phyloP scores from a whole-genome alignment of 2,329 filamentous ascomycete genomes.

The Penicillium griseofulvum region DNA sequence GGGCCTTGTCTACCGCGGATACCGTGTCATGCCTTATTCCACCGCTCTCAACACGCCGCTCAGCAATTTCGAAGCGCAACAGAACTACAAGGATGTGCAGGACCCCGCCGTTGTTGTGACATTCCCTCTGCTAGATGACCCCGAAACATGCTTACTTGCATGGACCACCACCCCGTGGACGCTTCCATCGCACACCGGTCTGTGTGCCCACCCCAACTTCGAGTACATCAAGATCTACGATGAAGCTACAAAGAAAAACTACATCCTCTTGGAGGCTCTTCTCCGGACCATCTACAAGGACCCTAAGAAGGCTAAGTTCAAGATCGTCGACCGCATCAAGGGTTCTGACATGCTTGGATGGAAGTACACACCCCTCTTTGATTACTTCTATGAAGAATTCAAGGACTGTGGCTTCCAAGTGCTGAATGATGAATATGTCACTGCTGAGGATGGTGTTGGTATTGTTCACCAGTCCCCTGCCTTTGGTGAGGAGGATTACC shows the following conservation, averaged over 20 bases:
- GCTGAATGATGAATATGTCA: conserved; percentile 80
- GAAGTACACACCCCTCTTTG: conserved; percentile 85
- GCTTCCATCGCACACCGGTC: conserved; percentile 72
- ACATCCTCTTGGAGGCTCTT: conserved; percentile 78
- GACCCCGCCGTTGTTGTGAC: conserved; percentile 87
- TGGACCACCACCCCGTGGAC: conserved; percentile 94
- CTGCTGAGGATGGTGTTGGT: conserved; percentile 84
- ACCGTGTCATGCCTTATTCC: conserved; percentile 92
- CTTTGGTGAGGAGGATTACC: conserved; percentile 96
- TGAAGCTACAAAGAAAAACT: conserved; percentile 76
- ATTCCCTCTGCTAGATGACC: conserved; percentile 77
- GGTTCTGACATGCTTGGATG: conserved; percentile 83
- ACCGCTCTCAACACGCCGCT: conserved; percentile 85
- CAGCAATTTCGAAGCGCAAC: conserved; percentile 89
- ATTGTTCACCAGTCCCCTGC: conserved; percentile 92
- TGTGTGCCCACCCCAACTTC: conserved; percentile 77
- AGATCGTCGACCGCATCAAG: conserved; percentile 73
- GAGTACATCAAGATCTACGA: conserved; percentile 87
- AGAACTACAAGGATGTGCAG: conserved; percentile 91
- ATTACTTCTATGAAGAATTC: conserved; percentile 87
- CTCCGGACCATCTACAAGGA: conserved; percentile 87
- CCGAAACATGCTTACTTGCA: conserved; percentile 71
- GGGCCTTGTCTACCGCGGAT: conserved; percentile 82
- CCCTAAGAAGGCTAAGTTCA: conserved; percentile 91
- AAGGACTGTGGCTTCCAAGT: conserved; percentile 81